Base-by-base conservation (phyloP, 345 rosid genomes). In the Pistacia integerrima region DNA sequence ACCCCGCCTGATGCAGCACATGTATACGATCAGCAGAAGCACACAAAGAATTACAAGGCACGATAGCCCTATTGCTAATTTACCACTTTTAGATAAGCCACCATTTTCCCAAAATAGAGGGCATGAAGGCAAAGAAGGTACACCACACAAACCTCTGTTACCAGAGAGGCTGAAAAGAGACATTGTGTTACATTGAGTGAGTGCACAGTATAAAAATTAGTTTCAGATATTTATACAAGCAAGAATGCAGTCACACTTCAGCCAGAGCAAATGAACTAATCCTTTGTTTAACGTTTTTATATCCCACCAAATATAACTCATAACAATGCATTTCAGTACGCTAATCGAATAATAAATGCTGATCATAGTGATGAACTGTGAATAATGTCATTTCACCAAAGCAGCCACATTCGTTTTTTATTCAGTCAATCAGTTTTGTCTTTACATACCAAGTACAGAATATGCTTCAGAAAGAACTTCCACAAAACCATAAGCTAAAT, bases 61-160 rank as follows among this genome's bases (percentile, higher is more conserved):
- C 4, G 96, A 84, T 64, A 94, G 10, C 58, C 86, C 94, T 72
- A 97, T 85, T 44, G 85, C 97, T 67, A 89, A 75, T 91, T 88
- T 91, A 74, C 94, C 97, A 0, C 92, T 93, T n/a, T 85, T 85
- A 61, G 99, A 97, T 78, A 97, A 81, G 69, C 84, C 90, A 5
- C 97, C 98, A 74, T 92, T 86, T 74, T 91, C 90, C 99, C 99
- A 97, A 66, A 97, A 68, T 10, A 89, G 20, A 56, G 97, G 93
- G 78, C 99, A 97, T 1, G 84, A 65, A 0, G 94, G 92, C 82
- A 94, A 80, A 63, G 97, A 63, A 49, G 97, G 91, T 62, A 85
- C 93, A 5, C 99, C 98, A 33, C 99, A 97, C 84, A 97, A 81
- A 44, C 90, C 97, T 84, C 94, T 97, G 87, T 97, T 97, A 67